phyloP scores from a whole-genome alignment of 1,284 basidiomycete genomes.

The Mycena sp. region DNA sequence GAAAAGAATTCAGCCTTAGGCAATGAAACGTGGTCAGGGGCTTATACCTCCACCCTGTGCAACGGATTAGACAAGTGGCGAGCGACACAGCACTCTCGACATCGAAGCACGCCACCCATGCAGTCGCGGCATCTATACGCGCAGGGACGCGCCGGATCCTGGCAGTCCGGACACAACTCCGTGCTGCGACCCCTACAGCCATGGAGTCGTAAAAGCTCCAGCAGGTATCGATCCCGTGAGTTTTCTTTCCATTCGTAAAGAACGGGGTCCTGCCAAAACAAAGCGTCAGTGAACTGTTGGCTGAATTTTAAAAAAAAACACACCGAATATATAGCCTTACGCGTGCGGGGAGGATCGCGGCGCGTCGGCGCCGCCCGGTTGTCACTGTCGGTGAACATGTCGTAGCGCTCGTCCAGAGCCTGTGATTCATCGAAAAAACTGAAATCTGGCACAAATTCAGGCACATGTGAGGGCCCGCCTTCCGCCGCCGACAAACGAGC shows the following conservation, averaged over 20 bases:
- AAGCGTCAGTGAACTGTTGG: no score
- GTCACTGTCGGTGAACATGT: background rate
- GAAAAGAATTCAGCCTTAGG: no score
- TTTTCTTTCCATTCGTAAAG: background rate
- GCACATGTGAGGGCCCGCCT: no score
- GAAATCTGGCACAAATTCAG: no score
- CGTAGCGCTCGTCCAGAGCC: background rate
- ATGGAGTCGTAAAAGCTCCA: background rate
- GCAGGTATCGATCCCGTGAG: background rate
- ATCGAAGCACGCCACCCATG: background rate
- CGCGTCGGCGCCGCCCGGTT: no score
- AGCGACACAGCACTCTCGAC: slow-evolving; percentile 6
- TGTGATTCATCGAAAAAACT: no score
- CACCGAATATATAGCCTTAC: background rate
- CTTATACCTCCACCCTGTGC: no score
- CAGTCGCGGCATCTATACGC: background rate
- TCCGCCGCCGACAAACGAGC: no score
- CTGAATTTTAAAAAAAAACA: background rate
- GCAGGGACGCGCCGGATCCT: background rate
- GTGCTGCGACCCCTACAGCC: background rate
- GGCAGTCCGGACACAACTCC: background rate
- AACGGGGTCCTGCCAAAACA: background rate
- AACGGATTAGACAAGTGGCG: no score
- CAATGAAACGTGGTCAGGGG: no score
- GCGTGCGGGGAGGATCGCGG: no score